phyloP scores from a whole-genome alignment of 116 monocot species.

The Trichopus zeylanicus region DNA sequence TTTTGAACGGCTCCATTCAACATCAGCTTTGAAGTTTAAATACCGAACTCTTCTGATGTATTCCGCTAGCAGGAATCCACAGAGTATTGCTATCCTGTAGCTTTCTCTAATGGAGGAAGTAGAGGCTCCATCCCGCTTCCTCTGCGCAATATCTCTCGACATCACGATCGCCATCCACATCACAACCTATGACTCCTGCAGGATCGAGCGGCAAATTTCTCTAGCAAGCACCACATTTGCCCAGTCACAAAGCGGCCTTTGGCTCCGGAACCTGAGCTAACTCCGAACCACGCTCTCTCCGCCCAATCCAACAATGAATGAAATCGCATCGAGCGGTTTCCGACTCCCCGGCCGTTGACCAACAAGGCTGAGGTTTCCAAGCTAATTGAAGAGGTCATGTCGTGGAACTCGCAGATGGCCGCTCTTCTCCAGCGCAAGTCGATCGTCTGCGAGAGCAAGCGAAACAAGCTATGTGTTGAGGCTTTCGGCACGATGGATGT shows the following conservation, averaged over 20 bases:
- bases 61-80: too few species aligned
- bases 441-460: conserved; percentile 43
- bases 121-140: conserved; percentile 39
- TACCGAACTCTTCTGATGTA: too few species aligned
- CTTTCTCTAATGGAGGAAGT: not conserved
- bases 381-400: conserved; percentile 21
- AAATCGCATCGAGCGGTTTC: conserved; percentile 51
- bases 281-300: conserved; percentile 77
- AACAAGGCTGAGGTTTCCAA: conserved; percentile 18
- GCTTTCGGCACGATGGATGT: conserved; percentile 14
- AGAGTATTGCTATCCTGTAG: too few species aligned
- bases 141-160: conserved; percentile 67
- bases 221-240: conserved; percentile 32
- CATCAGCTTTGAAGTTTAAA: too few species aligned
- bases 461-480: conserved; percentile 24
- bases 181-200: conserved; percentile 70
- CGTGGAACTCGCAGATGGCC: not conserved
- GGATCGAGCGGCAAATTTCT: conserved; percentile 69
- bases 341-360: conserved; percentile 56
- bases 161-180: conserved; percentile 66
- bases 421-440: conserved; percentile 25
- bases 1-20: too few species aligned
- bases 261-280: conserved; percentile 26
- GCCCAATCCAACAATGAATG: conserved; percentile 69
- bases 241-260: conserved; percentile 46